Evolutionary conservation across 2,329 filamentous ascomycete genomes (phyloP).

Genomic region (Diaporthe humulicola): DNA sequence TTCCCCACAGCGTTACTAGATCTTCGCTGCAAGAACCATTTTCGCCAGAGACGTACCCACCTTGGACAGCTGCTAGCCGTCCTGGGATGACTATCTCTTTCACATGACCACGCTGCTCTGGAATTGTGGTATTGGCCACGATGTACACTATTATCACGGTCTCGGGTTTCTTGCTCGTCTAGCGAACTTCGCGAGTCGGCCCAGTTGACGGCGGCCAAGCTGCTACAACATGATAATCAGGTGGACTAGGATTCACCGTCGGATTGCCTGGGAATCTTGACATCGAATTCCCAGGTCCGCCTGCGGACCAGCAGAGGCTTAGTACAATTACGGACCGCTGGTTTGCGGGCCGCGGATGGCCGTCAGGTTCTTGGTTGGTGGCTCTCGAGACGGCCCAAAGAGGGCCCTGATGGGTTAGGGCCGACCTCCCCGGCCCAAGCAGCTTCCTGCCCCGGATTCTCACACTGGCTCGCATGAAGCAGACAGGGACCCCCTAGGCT

Average conservation of each 20-base stretch:
- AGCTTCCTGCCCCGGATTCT: constrained; percentile 40
- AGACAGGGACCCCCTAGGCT: constrained; percentile 35
- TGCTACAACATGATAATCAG: background rate
- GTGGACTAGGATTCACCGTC: background rate
- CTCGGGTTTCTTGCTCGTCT: background rate
- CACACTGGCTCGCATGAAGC: constrained; percentile 36
- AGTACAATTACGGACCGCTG: constrained; percentile 31
- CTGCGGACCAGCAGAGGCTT: background rate
- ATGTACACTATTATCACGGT: background rate
- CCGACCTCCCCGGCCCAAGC: constrained; percentile 37
- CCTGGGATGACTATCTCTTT: constrained; percentile 19
- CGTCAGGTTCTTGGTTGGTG: constrained; percentile 27
- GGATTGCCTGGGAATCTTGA: background rate
- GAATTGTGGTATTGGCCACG: constrained; percentile 5
- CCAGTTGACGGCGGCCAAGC: background rate
- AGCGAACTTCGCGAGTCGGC: background rate
- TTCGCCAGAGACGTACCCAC: constrained; percentile 26
- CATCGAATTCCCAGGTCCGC: background rate
- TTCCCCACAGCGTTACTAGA: constrained; percentile 35
- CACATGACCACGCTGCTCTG: constrained; percentile 13
- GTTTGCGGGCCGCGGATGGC: constrained; percentile 32
- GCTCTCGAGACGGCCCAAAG: constrained; percentile 23
- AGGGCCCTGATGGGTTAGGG: constrained; percentile 20
- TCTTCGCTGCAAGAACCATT: constrained; percentile 26
- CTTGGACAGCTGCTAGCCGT: constrained; percentile 12